These are phyloP conservation scores for Verticillium klebahnii DNA, from an alignment of 2,329 filamentous ascomycete genomes.

Conservation along the genomic window DNA sequence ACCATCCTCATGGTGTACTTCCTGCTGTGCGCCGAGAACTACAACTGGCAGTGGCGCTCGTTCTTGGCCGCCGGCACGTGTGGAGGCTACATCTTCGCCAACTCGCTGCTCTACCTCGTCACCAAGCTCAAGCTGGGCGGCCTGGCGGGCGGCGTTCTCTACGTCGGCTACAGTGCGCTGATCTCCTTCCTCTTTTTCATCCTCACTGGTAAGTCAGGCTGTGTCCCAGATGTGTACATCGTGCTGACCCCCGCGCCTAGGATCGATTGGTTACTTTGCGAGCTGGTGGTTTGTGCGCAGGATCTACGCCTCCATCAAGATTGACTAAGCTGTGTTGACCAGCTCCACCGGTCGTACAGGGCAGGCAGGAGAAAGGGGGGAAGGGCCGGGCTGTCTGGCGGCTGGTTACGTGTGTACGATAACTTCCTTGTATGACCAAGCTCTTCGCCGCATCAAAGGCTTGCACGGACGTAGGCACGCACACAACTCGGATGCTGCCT, in stretches of 20 bases:
- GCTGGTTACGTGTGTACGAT: neutral
- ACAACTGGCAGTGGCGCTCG: constrained; percentile 97
- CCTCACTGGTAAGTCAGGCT: constrained; percentile 69
- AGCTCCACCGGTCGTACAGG: neutral
- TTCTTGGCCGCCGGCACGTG: constrained; percentile 90
- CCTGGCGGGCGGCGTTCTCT: constrained; percentile 81
- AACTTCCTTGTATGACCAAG: neutral
- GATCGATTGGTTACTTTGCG: constrained; percentile 91
- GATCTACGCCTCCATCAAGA: constrained; percentile 97
- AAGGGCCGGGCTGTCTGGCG: neutral
- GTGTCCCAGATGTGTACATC: neutral
- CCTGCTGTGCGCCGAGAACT: constrained; percentile 91
- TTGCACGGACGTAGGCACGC: neutral
- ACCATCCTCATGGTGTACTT: constrained; percentile 96
- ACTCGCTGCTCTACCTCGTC: constrained; percentile 86
- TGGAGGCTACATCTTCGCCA: constrained; percentile 85
- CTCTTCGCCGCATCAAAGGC: neutral
- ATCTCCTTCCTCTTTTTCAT: constrained; percentile 92
- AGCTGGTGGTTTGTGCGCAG: constrained; percentile 92
- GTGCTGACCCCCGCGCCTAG: constrained; percentile 39
- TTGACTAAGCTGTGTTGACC: constrained; percentile 57
- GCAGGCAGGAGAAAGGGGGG: neutral
- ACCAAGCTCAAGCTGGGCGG: constrained; percentile 83
- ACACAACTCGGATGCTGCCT: neutral
- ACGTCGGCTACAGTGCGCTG: constrained; percentile 86